Percentiles rank a stretch among this genome's conserved stretches.
Evolutionary conservation across 768 basidiomycete species (phyloP).

Genomic region (Pleurotus pulmonarius): DNA sequence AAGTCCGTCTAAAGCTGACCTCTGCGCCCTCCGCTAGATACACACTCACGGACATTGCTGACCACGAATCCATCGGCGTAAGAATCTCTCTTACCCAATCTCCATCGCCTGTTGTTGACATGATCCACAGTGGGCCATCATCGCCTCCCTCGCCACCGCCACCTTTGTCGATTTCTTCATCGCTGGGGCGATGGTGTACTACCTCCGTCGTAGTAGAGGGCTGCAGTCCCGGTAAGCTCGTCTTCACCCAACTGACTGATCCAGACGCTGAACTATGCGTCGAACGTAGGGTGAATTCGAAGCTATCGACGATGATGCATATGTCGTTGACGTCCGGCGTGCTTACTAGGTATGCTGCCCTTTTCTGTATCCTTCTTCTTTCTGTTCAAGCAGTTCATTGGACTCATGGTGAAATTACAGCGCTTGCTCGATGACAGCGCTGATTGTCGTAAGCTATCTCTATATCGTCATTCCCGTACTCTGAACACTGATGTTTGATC

Average conservation of each 20-base stretch:
- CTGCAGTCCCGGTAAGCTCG: background rate
- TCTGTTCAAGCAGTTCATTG: background rate
- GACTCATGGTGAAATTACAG: background rate
- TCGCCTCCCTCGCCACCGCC: background rate
- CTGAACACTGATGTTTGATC: background rate
- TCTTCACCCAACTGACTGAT: no score
- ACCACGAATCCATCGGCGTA: background rate
- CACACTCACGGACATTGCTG: background rate
- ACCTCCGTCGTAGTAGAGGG: background rate
- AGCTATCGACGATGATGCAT: background rate
- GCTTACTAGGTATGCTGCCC: background rate
- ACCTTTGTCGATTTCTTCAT: constrained; percentile 3
- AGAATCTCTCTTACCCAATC: background rate
- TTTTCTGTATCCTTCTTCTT: no score
- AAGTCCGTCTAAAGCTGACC: no score
- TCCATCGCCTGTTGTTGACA: background rate
- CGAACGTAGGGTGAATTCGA: background rate
- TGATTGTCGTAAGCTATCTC: background rate
- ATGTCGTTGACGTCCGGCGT: background rate
- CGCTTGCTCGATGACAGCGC: background rate
- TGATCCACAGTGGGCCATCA: background rate
- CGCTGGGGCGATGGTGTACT: background rate
- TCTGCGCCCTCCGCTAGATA: no score
- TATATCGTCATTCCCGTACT: background rate
- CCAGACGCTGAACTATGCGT: no score